Percentiles rank a stretch among this genome's conserved stretches.
These are phyloP conservation scores for Phytophthora lateralis DNA, from an alignment of 352 stramenopile genomes.

Conservation along the genomic window DNA sequence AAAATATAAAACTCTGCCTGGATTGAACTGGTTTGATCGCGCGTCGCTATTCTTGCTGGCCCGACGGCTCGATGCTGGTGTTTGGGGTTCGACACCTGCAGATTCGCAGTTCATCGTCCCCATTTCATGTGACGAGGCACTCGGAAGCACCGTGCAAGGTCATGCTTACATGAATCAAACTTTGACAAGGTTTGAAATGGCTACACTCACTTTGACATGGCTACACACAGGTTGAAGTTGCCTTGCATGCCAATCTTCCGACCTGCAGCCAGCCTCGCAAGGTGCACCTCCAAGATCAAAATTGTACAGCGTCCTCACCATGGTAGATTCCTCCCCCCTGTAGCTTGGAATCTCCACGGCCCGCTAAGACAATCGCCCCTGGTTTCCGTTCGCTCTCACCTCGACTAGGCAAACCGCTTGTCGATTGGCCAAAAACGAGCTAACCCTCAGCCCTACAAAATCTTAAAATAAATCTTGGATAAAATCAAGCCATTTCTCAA, in stretches of 20 bases:
- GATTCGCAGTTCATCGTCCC: neutral
- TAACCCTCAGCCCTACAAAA: constrained; percentile 4
- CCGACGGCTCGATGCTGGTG: neutral
- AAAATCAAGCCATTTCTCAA: neutral
- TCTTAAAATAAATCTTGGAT: constrained; percentile 5
- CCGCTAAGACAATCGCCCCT: neutral
- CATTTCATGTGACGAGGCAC: neutral
- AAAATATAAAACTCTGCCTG: constrained; percentile 25
- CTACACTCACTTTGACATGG: constrained; percentile 1
- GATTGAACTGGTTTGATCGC: constrained; percentile 4
- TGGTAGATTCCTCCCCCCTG: neutral
- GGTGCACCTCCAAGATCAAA: neutral
- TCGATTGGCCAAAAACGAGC: constrained; percentile 3
- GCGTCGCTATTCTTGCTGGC: neutral
- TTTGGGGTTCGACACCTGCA: neutral
- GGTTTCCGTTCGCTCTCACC: neutral
- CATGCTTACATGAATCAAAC: neutral
- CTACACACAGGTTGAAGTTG: constrained; percentile 7
- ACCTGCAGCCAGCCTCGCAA: neutral
- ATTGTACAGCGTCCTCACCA: neutral
- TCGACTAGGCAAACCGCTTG: constrained; percentile 9
- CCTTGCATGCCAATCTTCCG: neutral
- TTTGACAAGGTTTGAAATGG: neutral
- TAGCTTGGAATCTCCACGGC: constrained; percentile 1
- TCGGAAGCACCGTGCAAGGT: neutral